phyloP scores from a whole-genome alignment of 1,284 basidiomycete species.

The Coniophora puteana region DNA sequence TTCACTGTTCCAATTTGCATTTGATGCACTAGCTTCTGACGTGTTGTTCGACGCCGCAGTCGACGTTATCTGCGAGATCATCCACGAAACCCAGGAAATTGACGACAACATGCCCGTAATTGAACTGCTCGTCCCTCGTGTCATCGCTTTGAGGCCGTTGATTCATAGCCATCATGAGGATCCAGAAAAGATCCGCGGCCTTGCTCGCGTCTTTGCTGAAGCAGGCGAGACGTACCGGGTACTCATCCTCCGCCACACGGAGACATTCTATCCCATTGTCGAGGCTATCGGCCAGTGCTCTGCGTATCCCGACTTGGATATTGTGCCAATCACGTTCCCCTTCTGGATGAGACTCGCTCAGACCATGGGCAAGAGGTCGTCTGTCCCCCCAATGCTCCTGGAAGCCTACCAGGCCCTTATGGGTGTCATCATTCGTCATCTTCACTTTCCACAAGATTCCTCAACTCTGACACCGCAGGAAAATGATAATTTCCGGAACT shows the following conservation, averaged over 20 bases:
- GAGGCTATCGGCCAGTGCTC: conserved; percentile 95
- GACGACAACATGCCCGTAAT: conserved; percentile 92
- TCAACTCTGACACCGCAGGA: conserved; percentile 76
- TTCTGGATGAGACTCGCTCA: conserved; percentile 97
- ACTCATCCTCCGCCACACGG: conserved; percentile 86
- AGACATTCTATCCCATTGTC: conserved; percentile 91
- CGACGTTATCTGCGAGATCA: conserved; percentile 90
- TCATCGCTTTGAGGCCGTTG: conserved; percentile 70
- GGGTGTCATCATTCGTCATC: conserved; percentile 84
- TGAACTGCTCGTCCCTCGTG: conserved; percentile 79
- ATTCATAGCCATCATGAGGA: conserved; percentile 69
- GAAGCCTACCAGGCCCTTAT: conserved; percentile 86
- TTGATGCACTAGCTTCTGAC: conserved; percentile 82
- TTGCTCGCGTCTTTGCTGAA: conserved; percentile 90
- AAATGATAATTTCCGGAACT: conserved; percentile 90
- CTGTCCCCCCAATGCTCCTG: conserved; percentile 67
- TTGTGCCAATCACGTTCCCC: conserved; percentile 96
- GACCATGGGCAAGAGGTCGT: conserved; percentile 72
- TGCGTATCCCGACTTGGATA: conserved; percentile 90
- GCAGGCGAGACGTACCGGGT: conserved; percentile 95
- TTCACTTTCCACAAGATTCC: conserved; percentile 85
- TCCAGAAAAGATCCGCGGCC: conserved; percentile 86
- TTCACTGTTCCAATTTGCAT: conserved; percentile 82
- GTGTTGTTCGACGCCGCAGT: conserved; percentile 91
- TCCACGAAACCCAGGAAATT: conserved; percentile 98